phyloP scores from a whole-genome alignment of 2,329 filamentous ascomycete species.

The Aspergillus awamori region DNA sequence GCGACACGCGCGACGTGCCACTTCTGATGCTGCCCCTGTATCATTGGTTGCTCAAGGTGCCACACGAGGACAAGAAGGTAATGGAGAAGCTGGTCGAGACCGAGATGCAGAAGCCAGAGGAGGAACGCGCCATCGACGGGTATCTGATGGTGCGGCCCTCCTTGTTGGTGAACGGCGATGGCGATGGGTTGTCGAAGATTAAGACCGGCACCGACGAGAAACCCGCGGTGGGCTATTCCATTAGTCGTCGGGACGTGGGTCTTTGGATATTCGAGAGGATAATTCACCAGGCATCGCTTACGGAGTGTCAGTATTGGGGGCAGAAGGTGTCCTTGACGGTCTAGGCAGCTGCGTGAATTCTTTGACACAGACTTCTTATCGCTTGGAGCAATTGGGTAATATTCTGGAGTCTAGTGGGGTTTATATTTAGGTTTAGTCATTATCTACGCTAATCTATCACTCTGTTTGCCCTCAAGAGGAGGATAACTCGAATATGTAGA shows the following conservation, averaged over 20 bases:
- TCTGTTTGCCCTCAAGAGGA: too few species aligned
- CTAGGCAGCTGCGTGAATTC: background rate
- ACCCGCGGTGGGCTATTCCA: background rate
- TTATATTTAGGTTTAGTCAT: too few species aligned
- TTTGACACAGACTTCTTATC: too few species aligned
- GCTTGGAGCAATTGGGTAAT: too few species aligned
- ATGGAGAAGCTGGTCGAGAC: slow-evolving; percentile 35
- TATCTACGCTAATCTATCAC: too few species aligned
- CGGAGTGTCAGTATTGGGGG: background rate
- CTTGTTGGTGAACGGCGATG: slow-evolving; percentile 36
- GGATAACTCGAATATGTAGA: too few species aligned
- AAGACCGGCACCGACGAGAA: background rate
- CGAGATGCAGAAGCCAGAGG: slow-evolving; percentile 22
- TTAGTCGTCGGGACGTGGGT: background rate
- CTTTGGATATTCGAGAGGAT: background rate
- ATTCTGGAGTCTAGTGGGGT: too few species aligned
- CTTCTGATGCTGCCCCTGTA: slow-evolving; percentile 37
- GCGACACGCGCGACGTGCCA: slow-evolving; percentile 36
- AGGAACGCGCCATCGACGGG: slow-evolving; percentile 17
- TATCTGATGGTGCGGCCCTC: slow-evolving; percentile 38
- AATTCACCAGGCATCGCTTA: background rate
- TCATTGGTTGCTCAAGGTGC: slow-evolving; percentile 32
- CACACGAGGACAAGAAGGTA: slow-evolving; percentile 42
- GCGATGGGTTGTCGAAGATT: slow-evolving; percentile 20
- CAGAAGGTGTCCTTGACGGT: background rate